Base-by-base conservation (phyloP, 2,329 filamentous ascomycete genomes). In the Sphaerulina populicola region DNA sequence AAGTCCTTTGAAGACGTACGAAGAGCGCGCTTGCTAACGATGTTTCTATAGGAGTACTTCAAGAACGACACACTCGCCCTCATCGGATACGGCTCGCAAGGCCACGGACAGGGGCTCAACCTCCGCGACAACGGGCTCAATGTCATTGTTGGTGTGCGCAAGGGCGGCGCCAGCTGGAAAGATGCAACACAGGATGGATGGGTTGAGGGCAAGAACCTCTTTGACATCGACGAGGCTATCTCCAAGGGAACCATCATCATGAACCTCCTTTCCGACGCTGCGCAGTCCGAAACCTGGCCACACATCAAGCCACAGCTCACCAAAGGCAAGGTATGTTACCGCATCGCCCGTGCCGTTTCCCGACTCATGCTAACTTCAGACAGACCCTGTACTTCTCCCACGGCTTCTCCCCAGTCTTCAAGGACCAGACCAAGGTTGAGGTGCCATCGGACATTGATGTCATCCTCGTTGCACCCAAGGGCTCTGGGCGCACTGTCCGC, bases 361-460 rank as follows among this genome's bases (percentile, higher is more conserved):
- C 23, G n/a, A 37, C 29, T 38, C 36, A 37, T 45, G 44, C 62
- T 68, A 57, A 68, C 57, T 46, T 21, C 18, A 55, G 52, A 5
- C 60, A 93, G 91, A 98, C 93, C 56, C 88, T 98, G 65, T 98
- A 98, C 86, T 98, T 98, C 83, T 97, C 93, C 65, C 93, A 98
- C 83, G 93, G 93, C 70, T 98, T 98, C 87, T 97, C 93, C 59
- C 93, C 93, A 71, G 90, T 98, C 75, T 98, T 98, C 88, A 96
- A 96, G 81, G 85, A 95, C 73, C 84, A 93, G 71, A 98, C 93
- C 81, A 94, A 96, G 76, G 93, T 98, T 71, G 93, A 98, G 58
- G 88, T 96, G 59, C 93, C 93, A 75, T 81, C 73, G 62, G 86
- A 97, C 77, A 86, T 98, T 71, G 93, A 98, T 74, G 93, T 98